phyloP scores from a whole-genome alignment of 208 protist genomes.

The Wallacemonas sp. region DNA sequence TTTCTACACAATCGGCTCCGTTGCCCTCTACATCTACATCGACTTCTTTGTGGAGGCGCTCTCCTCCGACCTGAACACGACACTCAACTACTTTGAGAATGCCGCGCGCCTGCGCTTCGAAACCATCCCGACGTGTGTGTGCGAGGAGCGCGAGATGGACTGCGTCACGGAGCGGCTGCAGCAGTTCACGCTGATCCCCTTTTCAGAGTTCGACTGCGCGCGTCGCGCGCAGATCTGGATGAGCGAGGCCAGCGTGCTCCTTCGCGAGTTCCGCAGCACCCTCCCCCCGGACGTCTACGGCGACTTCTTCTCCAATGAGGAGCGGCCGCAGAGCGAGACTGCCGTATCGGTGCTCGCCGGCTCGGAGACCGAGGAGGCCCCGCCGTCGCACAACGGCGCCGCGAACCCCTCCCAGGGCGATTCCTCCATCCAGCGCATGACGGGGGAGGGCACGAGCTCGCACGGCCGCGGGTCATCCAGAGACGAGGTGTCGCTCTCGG shows the following conservation, averaged over 20 bases:
- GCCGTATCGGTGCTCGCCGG: not conserved
- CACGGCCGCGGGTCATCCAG: not conserved
- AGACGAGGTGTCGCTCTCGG: slow-evolving; percentile 7
- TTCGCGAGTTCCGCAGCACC: slow-evolving; percentile 11
- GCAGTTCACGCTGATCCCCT: slow-evolving; percentile 4
- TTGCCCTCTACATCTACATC: slow-evolving; percentile 2
- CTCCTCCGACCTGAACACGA: slow-evolving; percentile 13
- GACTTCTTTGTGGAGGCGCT: slow-evolving; percentile 1
- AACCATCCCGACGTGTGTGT: slow-evolving; percentile 9
- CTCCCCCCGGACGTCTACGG: slow-evolving; percentile 7
- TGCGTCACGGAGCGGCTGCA: slow-evolving; percentile 8
- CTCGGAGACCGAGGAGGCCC: not conserved
- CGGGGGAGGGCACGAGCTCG: not conserved
- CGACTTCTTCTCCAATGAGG: slow-evolving; percentile 1
- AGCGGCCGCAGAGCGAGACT: not conserved
- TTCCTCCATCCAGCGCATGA: not conserved
- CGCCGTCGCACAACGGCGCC: not conserved
- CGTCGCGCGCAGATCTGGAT: slow-evolving; percentile 8
- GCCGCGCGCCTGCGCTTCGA: slow-evolving; percentile 1
- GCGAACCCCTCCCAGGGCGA: not conserved
- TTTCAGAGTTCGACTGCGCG: not conserved
- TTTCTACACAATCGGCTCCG: slow-evolving; percentile 1
- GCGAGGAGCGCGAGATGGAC: slow-evolving; percentile 1
- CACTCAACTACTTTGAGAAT: slow-evolving; percentile 11
- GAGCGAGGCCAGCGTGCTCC: slow-evolving; percentile 3